Evolutionary conservation across 2,329 filamentous ascomycete species (phyloP).

Genomic region (Chrysoporthe cubensis): DNA sequence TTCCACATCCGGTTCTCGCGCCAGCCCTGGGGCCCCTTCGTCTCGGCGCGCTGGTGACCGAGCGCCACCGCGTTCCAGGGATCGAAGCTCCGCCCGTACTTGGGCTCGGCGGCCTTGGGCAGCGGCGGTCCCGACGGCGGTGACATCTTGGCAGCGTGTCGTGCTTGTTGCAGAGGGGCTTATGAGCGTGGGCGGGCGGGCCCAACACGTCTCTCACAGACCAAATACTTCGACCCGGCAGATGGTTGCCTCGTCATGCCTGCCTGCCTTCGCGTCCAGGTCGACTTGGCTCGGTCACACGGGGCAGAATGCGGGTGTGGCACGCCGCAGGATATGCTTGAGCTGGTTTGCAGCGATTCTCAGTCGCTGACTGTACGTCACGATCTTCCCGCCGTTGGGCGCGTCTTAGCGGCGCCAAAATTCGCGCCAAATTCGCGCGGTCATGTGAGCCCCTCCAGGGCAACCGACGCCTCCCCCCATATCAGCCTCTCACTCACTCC

Average conservation of each 20-base stretch:
- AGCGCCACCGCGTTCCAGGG: slow-evolving; percentile 75
- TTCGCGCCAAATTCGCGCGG: slow-evolving; percentile 10
- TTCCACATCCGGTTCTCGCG: slow-evolving; percentile 71
- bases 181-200: background rate
- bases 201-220: background rate
- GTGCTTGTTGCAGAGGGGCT: background rate
- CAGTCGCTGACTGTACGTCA: background rate
- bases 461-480: background rate
- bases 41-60: slow-evolving; percentile 79
- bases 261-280: background rate
- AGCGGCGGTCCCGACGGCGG: slow-evolving; percentile 25
- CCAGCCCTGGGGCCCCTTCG: slow-evolving; percentile 69
- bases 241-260: background rate
- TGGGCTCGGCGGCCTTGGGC: slow-evolving; percentile 46
- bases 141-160: slow-evolving; percentile 22
- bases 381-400: slow-evolving; percentile 1
- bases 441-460: slow-evolving; percentile 9
- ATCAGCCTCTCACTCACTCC: too few species aligned
- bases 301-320: background rate
- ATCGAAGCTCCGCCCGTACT: slow-evolving; percentile 57
- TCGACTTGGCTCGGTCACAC: background rate
- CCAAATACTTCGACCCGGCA: too few species aligned
- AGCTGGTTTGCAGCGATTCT: background rate
- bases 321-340: background rate
- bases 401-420: slow-evolving; percentile 10